Percentiles rank a stretch among this genome's conserved stretches.
Evolutionary conservation across 345 rosid genomes (phyloP).

Genomic region (Pistacia vera): DNA sequence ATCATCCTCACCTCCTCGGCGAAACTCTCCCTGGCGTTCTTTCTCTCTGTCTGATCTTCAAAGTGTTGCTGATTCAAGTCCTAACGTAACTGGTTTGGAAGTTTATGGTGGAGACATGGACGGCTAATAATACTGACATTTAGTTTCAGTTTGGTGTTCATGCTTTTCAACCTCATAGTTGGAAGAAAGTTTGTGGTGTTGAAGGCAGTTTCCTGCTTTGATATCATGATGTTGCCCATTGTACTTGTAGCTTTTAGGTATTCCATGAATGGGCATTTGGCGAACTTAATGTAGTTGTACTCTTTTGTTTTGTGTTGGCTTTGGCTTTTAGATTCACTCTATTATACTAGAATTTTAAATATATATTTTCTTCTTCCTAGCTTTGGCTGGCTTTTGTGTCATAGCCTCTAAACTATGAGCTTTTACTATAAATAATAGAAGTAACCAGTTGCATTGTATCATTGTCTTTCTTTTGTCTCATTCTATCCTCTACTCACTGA

Average conservation of each 20-base stretch:
- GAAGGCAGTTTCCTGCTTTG: slow-evolving; percentile 11
- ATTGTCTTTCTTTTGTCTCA: not conserved
- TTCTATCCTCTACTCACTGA: not conserved
- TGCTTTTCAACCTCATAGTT: slow-evolving; percentile 9
- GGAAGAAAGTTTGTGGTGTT: slow-evolving; percentile 1
- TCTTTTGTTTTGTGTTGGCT: slow-evolving; percentile 4
- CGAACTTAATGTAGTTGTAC: slow-evolving; percentile 7
- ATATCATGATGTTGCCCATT: slow-evolving; percentile 2
- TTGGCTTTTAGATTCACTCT: slow-evolving; percentile 15
- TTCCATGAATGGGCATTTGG: slow-evolving; percentile 5
- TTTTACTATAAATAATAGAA: not conserved
- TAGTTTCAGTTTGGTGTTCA: not conserved
- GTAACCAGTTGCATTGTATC: not conserved
- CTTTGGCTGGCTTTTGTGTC: not conserved
- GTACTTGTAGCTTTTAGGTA: slow-evolving; percentile 17
- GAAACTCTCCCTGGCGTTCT: slow-evolving; percentile 35
- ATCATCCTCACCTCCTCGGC: slow-evolving; percentile 15
- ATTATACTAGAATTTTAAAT: slow-evolving; percentile 11
- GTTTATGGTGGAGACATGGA: slow-evolving; percentile 21
- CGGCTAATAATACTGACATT: slow-evolving; percentile 18
- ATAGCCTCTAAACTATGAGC: not conserved
- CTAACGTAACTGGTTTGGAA: slow-evolving; percentile 9
- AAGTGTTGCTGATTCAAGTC: slow-evolving; percentile 25
- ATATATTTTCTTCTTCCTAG: slow-evolving; percentile 5
- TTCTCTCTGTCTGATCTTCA: slow-evolving; percentile 46